Evolutionary conservation across 441 rosid species (phyloP).

Genomic region (Arabidopsis lyrata): DNA sequence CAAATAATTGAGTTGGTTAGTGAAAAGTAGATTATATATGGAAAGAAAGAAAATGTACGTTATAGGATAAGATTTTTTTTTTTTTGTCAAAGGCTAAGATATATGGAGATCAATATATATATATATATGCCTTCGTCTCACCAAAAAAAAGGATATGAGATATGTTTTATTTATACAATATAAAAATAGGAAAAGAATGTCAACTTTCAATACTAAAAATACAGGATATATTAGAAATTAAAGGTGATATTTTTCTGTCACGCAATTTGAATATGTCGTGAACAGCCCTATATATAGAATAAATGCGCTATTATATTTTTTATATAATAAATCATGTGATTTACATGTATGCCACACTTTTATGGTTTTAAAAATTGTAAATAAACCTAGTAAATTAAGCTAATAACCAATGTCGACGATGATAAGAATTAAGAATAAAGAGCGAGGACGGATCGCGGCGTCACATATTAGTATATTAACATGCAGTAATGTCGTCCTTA

Average conservation of each 20-base stretch:
- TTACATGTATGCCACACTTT: constrained; percentile 11
- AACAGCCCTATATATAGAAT: constrained; percentile 5
- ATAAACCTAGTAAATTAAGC: not conserved
- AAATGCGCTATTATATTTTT: constrained; percentile 7
- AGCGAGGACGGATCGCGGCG: constrained; percentile 36
- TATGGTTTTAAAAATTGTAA: not conserved
- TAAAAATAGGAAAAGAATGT: constrained; percentile 24
- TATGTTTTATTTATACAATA: constrained; percentile 1
- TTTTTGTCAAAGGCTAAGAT: too few species aligned
- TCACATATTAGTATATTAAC: constrained; percentile 8
- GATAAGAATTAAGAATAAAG: not conserved
- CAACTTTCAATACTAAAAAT: constrained; percentile 13
- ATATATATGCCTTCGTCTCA: constrained; percentile 8
- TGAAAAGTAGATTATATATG: not conserved
- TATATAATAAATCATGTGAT: not conserved
- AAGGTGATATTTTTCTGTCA: not conserved
- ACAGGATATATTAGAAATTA: constrained; percentile 5
- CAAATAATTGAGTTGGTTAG: not conserved
- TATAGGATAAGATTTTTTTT: too few species aligned
- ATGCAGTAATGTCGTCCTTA: constrained; percentile 1
- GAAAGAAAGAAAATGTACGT: too few species aligned
- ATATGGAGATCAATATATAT: not conserved
- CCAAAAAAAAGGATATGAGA: not conserved
- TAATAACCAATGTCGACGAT: not conserved
- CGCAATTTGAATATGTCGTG: constrained; percentile 16